These are phyloP conservation scores for Cucurbita pepo DNA, from an alignment of 306 rosid species.

Conservation along the genomic window DNA sequence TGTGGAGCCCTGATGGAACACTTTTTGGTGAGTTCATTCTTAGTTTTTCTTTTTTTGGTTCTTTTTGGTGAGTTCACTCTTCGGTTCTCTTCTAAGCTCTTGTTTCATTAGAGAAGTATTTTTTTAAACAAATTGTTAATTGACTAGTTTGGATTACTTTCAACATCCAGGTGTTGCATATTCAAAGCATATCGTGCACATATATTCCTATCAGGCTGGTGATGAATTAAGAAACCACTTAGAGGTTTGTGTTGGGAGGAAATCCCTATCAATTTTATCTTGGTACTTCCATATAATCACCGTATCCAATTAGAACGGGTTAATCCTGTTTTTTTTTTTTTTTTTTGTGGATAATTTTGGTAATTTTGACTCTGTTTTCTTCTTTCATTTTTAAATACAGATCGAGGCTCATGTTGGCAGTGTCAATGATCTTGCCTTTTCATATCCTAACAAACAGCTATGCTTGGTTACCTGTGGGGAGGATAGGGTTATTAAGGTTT, in stretches of 20 bases:
- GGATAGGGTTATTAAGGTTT: slow-evolving; percentile 91
- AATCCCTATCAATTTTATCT: slow-evolving; percentile 5
- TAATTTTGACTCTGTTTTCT: neutral
- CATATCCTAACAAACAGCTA: slow-evolving; percentile 91
- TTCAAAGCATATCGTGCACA: slow-evolving; percentile 87
- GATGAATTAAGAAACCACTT: slow-evolving; percentile 76
- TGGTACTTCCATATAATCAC: slow-evolving; percentile 5
- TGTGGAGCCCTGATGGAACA: slow-evolving; percentile 96
- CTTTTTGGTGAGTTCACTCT: slow-evolving; percentile 41
- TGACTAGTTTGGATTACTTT: slow-evolving; percentile 7
- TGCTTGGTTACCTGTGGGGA: slow-evolving; percentile 92
- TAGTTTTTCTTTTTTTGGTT: neutral
- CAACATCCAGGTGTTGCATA: slow-evolving; percentile 78
- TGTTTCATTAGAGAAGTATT: neutral
- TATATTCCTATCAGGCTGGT: slow-evolving; percentile 79
- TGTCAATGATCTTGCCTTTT: slow-evolving; percentile 94
- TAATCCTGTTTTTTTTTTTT: neutral
- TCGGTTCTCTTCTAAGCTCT: neutral
- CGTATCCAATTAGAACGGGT: neutral
- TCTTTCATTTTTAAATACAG: slow-evolving; percentile 24
- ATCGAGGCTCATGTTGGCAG: slow-evolving; percentile 94
- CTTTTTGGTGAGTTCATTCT: slow-evolving; percentile 48
- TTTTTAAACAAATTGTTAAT: neutral
- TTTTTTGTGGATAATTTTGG: neutral
- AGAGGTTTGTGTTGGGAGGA: slow-evolving; percentile 51